Evolutionary conservation across 106 monocot genomes (phyloP), one percentile per base, ranked within the genome.

Genomic region (Apostasia ramifera): DNA sequence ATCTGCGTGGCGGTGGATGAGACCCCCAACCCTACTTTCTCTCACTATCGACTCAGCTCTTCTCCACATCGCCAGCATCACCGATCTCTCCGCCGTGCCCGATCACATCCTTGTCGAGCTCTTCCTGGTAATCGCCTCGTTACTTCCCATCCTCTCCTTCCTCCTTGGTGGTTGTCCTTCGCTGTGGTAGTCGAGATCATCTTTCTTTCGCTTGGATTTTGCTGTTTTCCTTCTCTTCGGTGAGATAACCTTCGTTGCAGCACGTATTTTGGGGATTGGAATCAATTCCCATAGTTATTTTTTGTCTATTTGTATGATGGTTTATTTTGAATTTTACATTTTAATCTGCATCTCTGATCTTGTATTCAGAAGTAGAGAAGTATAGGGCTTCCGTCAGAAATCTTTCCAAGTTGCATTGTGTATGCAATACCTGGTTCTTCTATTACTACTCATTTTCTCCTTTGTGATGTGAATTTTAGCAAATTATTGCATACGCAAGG

Each of bases 11-110:
- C 2, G 48, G 65, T 65, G 65, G 65, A 65, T 65, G 65, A 65
- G 48, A 65, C 65, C 85, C 8, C 90, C 86, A 2, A 68, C 90
- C 47, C 76, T 90, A 40, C 78, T 90, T n/a, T 80, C 85, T 63
- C 86, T 90, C 56, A 59, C 90, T 54, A 74, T 86, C 67, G 90
- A 90, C 64, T 83, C 83, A 40, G 85, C 85, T 26, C 49, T 83
- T 68, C 78, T 55, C 63, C 63, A 83, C 76, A 80, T 90, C 80
- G 45, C 85, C 56, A 65, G 71, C 81, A 74, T 90, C 83, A 43
- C 81, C 68, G 85, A 90, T 68, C 85, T 90, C 76, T 82, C 90
- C 55, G 73, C 81, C 63, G 47, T 83, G 44, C 90, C 90, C 71
- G 90, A 90, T 39, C 81, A 59, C 70, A 70, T 90, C 73, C 78